These are phyloP conservation scores for Globisporangium canariense DNA, from an alignment of 352 stramenopile genomes.

Conservation along the genomic window DNA sequence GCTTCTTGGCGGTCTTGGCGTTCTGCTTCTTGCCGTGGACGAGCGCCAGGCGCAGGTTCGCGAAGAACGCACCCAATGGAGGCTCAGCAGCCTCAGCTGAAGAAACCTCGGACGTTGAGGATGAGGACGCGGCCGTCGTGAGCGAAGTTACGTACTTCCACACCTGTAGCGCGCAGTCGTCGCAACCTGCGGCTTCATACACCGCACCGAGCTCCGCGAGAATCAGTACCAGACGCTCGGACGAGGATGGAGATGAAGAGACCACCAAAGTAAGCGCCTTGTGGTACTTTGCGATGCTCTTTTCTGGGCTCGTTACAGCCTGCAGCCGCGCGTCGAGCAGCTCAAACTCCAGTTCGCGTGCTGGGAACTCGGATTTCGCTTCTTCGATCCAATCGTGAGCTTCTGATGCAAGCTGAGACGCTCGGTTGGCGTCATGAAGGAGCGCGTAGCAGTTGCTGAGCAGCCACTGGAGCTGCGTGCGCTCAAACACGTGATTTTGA, in stretches of 20 bases:
- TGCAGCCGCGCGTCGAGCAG: constrained; percentile 53
- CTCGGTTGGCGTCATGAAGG: constrained; percentile 18
- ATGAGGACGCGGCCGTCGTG: not conserved
- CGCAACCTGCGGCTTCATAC: constrained; percentile 42
- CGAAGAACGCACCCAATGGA: constrained; percentile 29
- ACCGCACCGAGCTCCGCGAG: constrained; percentile 54
- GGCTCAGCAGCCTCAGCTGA: constrained; percentile 14
- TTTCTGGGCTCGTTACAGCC: constrained; percentile 19
- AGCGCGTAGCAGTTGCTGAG: constrained; percentile 22
- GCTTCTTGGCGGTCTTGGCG: constrained; percentile 59
- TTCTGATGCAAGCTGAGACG: constrained; percentile 9
- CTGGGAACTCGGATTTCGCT: constrained; percentile 13
- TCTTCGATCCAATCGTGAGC: constrained; percentile 26
- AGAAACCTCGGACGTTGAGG: not conserved
- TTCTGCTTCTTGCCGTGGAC: constrained; percentile 64
- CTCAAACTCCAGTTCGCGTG: constrained; percentile 7
- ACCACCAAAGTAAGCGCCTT: constrained; percentile 13
- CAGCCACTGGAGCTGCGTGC: constrained; percentile 45
- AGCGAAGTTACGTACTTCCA: constrained; percentile 48
- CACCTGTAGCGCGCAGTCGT: constrained; percentile 55
- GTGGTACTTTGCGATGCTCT: constrained; percentile 35
- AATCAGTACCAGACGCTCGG: constrained; percentile 32
- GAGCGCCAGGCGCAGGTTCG: constrained; percentile 61
- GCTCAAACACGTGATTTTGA: constrained; percentile 16
- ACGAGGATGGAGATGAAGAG: constrained; percentile 5